A percentile compares a stretch with the other conserved stretches of the same genome.
Conservation (phyloP, 805 yeast species). For the Middelhovenomyces tepae region DNA sequence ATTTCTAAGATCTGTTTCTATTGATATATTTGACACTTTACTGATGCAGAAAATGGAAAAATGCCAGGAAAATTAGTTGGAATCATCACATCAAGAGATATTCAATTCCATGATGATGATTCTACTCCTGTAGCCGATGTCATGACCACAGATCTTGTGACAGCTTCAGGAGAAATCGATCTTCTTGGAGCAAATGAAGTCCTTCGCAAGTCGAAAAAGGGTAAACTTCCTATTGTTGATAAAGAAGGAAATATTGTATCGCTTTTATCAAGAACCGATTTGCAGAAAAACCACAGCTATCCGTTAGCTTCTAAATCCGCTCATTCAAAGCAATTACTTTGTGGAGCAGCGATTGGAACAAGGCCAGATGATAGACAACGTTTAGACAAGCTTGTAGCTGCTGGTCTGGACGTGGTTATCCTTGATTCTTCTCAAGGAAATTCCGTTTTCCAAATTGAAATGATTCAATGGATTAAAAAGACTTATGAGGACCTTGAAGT, state of each 20-base stretch:
- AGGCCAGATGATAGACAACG: conserved; percentile 81
- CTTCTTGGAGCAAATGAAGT: conserved; percentile 83
- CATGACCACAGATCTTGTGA: conserved; percentile 84
- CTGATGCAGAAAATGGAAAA: conserved; percentile 62
- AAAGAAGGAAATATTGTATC: conserved; percentile 66
- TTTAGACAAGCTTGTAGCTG: conserved; percentile 74
- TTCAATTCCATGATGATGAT: conserved; percentile 83
- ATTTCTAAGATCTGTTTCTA: conserved; percentile 3
- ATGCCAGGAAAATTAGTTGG: conserved; percentile 87
- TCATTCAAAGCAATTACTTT: conserved; percentile 86
- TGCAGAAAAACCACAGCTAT: conserved; percentile 88
- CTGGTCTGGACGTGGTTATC: conserved; percentile 95
- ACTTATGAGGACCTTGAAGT: conserved; percentile 75
- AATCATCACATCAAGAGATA: conserved; percentile 93
- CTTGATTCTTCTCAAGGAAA: conserved; percentile 97
- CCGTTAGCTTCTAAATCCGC: conserved; percentile 93
- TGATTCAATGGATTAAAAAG: conserved; percentile 85
- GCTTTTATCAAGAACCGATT: conserved; percentile 88
- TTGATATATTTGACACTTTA: conserved; percentile 21
- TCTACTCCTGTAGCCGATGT: conserved; percentile 55
- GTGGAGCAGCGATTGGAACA: conserved; percentile 99
- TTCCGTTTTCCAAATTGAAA: conserved; percentile 86
- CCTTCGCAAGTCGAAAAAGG: conserved; percentile 88
- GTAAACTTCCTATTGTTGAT: conserved; percentile 93
- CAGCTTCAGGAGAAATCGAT: conserved; percentile 63